Base-by-base conservation (phyloP, 148 eudicot genomes). In the Beta vulgaris region DNA sequence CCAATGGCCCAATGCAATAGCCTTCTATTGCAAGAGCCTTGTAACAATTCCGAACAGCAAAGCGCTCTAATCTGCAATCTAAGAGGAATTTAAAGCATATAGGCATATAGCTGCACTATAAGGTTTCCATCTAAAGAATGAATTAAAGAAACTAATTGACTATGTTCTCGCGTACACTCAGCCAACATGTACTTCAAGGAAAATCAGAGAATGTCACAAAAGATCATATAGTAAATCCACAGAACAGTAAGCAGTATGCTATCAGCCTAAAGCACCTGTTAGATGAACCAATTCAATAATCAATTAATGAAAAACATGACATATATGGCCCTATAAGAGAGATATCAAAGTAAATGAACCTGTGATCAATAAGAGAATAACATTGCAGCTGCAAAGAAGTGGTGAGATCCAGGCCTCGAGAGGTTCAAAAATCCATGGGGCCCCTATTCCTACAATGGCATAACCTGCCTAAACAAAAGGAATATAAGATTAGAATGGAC, bases 311-410 rank as follows among this genome's bases (percentile, higher is more conserved):
- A 29, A 32, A 46, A 32, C 40, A 58, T 76, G 9, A 23, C 32
- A 65, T 37, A 39, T 25, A 39, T 11, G n/a, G 69, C 4, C 49
- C 69, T 46, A 9, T 55, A 28, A 34, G 63, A 69, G 21, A 76
- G 44, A 81, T 14, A 42, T 76, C 3, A 48, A 54, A 72, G 35
- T 11, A 44, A n/a, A 81, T 60, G 42, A 77, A 93, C 97, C 98
- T 88, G 97, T 91, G 80, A 89, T 71, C 71, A 92, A 46, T 61
- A 94, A 76, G 71, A 94, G 90, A 69, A 79, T 82, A 60, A 90
- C 91, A 86, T 85, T 87, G 86, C 96, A 85, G 83, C 96, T 91
- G 85, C 96, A 91, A 58, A 94, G 93, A 85, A 94, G 78, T 13
- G 77, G 89, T 62, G 82, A 79, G 59, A 85, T 81, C 79, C 94